These are phyloP conservation scores for Exophiala calicioides DNA, from an alignment of 2,329 filamentous ascomycete species.

Conservation along the genomic window DNA sequence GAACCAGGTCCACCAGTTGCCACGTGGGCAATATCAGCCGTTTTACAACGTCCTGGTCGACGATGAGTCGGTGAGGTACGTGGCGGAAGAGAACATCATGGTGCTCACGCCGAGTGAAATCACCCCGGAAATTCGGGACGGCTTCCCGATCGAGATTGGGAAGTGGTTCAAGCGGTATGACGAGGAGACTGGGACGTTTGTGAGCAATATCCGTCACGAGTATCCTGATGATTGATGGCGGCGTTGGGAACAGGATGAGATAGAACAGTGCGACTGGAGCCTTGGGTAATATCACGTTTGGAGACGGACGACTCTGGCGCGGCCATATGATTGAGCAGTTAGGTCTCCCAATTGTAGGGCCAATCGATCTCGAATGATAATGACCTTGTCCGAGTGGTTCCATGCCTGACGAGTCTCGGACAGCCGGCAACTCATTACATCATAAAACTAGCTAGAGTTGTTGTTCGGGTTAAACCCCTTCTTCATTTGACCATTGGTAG, in stretches of 20 bases:
- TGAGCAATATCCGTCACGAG: conserved; percentile 79
- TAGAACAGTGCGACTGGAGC: too few relatives aligned
- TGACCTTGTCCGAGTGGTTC: too few relatives aligned
- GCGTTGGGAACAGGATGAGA: conserved; percentile 15
- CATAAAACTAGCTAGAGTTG: too few relatives aligned
- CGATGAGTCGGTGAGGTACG: conserved; percentile 70
- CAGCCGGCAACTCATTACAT: too few relatives aligned
- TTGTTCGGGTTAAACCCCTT: too few relatives aligned
- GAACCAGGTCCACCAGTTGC: conserved; percentile 63
- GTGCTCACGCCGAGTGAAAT: conserved; percentile 57
- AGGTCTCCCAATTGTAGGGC: too few relatives aligned
- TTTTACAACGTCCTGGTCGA: conserved; percentile 84
- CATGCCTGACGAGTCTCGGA: too few relatives aligned
- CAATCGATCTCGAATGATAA: too few relatives aligned
- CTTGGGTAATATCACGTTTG: too few relatives aligned
- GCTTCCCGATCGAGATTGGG: conserved; percentile 57
- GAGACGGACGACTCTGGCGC: too few relatives aligned
- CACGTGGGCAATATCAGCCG: conserved; percentile 64
- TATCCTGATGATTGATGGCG: conserved; percentile 78
- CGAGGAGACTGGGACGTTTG: conserved; percentile 63
- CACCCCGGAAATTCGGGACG: conserved; percentile 45
- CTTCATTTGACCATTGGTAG: too few relatives aligned
- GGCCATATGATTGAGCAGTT: too few relatives aligned
- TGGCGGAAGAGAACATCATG: conserved; percentile 79
- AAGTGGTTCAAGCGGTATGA: conserved; percentile 90